Evolutionary conservation across 2,329 filamentous ascomycete genomes (phyloP).

Genomic region (Exophiala aquamarina): DNA sequence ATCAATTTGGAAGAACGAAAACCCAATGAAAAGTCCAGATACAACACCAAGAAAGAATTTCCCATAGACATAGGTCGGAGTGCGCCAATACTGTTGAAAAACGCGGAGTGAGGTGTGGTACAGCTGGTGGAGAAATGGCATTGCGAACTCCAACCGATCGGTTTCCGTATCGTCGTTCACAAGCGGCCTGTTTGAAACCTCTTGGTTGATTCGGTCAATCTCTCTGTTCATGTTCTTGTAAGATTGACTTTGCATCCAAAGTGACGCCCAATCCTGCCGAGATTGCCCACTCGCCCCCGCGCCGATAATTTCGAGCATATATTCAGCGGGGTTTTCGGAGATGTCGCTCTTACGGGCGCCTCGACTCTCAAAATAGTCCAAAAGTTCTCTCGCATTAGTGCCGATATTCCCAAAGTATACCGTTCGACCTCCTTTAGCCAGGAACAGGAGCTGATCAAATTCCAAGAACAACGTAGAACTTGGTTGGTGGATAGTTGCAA

Average conservation of each 20-base stretch:
- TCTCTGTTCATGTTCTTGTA: neutral
- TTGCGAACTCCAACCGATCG: neutral
- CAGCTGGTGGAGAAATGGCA: neutral
- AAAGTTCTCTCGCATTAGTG: conserved; percentile 53
- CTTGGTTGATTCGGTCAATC: neutral
- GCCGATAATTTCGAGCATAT: conserved; percentile 62
- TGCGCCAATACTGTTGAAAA: conserved; percentile 88
- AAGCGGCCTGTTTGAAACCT: neutral
- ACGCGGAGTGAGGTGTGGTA: conserved; percentile 34
- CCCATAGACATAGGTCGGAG: conserved; percentile 67
- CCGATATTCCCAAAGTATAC: conserved; percentile 69
- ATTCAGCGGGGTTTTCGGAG: conserved; percentile 71
- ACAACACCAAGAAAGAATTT: conserved; percentile 58
- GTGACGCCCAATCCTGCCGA: conserved; percentile 30
- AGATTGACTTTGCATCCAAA: neutral
- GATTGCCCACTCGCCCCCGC: conserved; percentile 60
- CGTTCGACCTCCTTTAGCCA: conserved; percentile 63
- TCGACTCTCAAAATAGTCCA: conserved; percentile 63
- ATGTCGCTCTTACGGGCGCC: conserved; percentile 63
- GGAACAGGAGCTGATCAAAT: conserved; percentile 64
- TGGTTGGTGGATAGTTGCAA: conserved; percentile 92
- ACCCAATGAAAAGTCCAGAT: conserved; percentile 47
- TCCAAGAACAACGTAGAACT: conserved; percentile 87
- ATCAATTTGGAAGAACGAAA: conserved; percentile 68
- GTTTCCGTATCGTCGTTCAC: neutral